These are phyloP conservation scores for Calonectria pseudoreteaudii DNA, from an alignment of 2,329 filamentous ascomycete species.

Conservation along the genomic window DNA sequence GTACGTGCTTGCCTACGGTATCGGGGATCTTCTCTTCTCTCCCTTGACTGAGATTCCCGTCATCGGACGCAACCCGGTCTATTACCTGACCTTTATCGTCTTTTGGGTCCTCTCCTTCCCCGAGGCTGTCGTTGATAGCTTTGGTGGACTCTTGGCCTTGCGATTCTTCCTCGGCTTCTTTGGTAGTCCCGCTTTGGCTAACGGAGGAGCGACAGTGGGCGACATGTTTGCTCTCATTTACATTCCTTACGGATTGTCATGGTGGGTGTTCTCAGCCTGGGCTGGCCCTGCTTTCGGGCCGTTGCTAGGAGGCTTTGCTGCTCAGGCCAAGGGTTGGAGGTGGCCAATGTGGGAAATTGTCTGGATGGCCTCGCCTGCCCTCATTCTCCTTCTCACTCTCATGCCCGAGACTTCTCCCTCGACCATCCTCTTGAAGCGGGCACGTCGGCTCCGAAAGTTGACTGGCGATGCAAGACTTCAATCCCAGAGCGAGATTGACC, in stretches of 20 bases:
- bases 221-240: constrained; percentile 66
- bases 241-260: constrained; percentile 68
- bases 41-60: constrained; percentile 75
- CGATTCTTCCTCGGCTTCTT: constrained; percentile 76
- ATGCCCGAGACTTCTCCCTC: constrained; percentile 72
- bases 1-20: constrained; percentile 73
- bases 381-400: constrained; percentile 69
- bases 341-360: constrained; percentile 74
- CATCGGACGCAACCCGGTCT: constrained; percentile 75
- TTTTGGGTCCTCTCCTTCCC: constrained; percentile 76
- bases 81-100: constrained; percentile 74
- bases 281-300: constrained; percentile 69
- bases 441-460: constrained; percentile 68
- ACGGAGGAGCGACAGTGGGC: constrained; percentile 62
- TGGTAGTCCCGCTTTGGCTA: constrained; percentile 73
- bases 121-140: constrained; percentile 71
- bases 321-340: constrained; percentile 68
- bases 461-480: constrained; percentile 67
- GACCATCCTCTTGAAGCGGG: constrained; percentile 71
- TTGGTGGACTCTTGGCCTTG: constrained; percentile 71
- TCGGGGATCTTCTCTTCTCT: constrained; percentile 74
- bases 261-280: constrained; percentile 67
- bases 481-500: constrained; percentile 73
- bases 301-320: constrained; percentile 69
- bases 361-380: constrained; percentile 69